Evolutionary conservation across 116 monocot genomes (phyloP).

Genomic region (Thalassia testudinum): DNA sequence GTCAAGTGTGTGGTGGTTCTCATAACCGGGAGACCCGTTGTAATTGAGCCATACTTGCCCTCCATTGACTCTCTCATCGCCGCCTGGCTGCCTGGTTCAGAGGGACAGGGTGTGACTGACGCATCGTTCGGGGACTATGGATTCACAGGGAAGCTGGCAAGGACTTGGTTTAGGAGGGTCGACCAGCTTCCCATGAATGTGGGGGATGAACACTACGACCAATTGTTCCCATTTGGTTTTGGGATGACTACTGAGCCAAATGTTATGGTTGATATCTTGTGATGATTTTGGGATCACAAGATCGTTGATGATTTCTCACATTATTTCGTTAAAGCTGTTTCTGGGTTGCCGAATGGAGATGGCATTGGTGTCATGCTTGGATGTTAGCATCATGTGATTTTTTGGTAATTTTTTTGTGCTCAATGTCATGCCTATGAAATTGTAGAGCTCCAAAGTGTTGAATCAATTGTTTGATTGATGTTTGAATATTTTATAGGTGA

Average conservation of each 20-base stretch:
- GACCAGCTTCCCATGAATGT: slow-evolving; percentile 83
- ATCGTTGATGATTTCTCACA: no score
- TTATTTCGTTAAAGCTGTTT: no score
- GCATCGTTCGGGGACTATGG: slow-evolving; percentile 67
- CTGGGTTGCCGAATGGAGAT: no score
- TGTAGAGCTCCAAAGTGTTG: no score
- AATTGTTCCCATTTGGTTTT: slow-evolving; percentile 58
- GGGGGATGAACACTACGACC: slow-evolving; percentile 56
- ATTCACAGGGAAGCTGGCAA: slow-evolving; percentile 54
- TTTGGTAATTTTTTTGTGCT: no score
- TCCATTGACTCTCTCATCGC: slow-evolving; percentile 44
- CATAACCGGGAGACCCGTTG: slow-evolving; percentile 46
- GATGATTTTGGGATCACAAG: no score
- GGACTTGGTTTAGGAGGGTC: slow-evolving; percentile 71
- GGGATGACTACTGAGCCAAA: slow-evolving; percentile 32
- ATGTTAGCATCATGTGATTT: no score
- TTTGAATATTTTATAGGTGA: no score
- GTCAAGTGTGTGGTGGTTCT: slow-evolving; percentile 40
- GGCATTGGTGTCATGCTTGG: no score
- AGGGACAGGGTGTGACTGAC: slow-evolving; percentile 57
- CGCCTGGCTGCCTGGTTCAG: slow-evolving; percentile 63
- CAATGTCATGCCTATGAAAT: no score
- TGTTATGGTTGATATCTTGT: no score
- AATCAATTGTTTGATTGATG: no score
- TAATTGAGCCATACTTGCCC: slow-evolving; percentile 33